These are phyloP conservation scores for Leucaena leucocephala DNA, from an alignment of 306 rosid species.

Conservation along the genomic window DNA sequence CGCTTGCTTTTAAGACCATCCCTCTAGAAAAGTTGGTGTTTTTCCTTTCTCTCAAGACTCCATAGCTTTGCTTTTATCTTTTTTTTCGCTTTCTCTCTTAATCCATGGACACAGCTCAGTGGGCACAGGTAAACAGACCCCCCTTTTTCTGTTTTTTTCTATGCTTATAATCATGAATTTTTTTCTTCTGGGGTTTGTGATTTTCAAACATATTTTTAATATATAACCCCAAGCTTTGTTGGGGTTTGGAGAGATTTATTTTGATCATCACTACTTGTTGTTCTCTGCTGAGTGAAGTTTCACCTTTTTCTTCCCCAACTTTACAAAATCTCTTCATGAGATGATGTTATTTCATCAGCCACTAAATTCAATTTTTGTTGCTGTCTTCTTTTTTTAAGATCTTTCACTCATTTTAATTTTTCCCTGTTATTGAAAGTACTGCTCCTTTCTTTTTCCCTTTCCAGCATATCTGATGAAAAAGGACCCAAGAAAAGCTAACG, in stretches of 20 bases:
- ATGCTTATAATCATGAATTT: slow-evolving; percentile 55
- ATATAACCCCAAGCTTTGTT: slow-evolving; percentile 2
- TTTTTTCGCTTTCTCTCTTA: slow-evolving; percentile 46
- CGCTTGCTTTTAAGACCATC: slow-evolving; percentile 64
- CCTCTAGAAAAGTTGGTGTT: slow-evolving; percentile 51
- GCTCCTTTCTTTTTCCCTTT: slow-evolving; percentile 51
- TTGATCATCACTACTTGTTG: slow-evolving; percentile 42
- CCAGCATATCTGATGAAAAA: slow-evolving; percentile 50
- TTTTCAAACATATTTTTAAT: slow-evolving; percentile 43
- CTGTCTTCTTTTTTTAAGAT: slow-evolving; percentile 46
- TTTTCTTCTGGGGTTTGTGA: slow-evolving; percentile 31
- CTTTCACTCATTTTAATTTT: slow-evolving; percentile 36
- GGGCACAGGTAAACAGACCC: slow-evolving; percentile 87
- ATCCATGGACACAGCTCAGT: slow-evolving; percentile 95
- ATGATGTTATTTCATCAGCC: slow-evolving; percentile 45
- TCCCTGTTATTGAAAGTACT: slow-evolving; percentile 50
- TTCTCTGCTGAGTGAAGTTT: slow-evolving; percentile 16
- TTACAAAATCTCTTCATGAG: slow-evolving; percentile 26
- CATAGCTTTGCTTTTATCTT: slow-evolving; percentile 59
- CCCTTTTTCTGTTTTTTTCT: slow-evolving; percentile 39
- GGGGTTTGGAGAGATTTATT: slow-evolving; percentile 27
- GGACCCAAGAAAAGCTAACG: slow-evolving; percentile 43
- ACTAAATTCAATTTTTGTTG: slow-evolving; percentile 48
- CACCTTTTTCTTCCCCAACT: slow-evolving; percentile 34
- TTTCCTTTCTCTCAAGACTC: slow-evolving; percentile 63